These are phyloP conservation scores for Candida khao-thaluensis DNA, from an alignment of 805 yeast genomes.

Conservation along the genomic window DNA sequence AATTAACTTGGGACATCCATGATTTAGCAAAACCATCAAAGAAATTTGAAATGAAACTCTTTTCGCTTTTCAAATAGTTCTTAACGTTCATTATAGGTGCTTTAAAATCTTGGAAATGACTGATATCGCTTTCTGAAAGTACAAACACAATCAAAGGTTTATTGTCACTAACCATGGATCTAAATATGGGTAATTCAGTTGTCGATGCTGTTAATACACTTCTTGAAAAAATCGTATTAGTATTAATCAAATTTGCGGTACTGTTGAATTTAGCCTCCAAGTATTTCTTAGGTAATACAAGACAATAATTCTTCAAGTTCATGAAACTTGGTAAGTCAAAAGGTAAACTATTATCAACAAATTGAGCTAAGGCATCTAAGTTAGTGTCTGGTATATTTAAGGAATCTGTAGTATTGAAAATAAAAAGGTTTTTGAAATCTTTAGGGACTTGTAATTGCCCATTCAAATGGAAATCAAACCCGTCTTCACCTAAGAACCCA, in stretches of 20 bases:
- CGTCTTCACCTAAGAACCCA: conserved; percentile 11
- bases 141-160: conserved; percentile 40
- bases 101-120: conserved; percentile 9
- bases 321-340: conserved; percentile 37
- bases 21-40: conserved; percentile 43
- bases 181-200: conserved; percentile 25
- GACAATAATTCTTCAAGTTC: conserved; percentile 35
- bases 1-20: conserved; percentile 36
- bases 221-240: conserved; percentile 14
- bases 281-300: conserved; percentile 35
- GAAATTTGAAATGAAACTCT: conserved; percentile 25
- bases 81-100: conserved; percentile 23
- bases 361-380: conserved; percentile 19
- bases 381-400: conserved; percentile 6
- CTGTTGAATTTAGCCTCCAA: conserved; percentile 11
- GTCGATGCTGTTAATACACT: conserved; percentile 14
- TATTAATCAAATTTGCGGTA: conserved; percentile 2
- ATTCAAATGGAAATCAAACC: conserved; percentile 10
- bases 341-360: conserved; percentile 34
- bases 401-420: conserved; percentile 33
- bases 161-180: conserved; percentile 20
- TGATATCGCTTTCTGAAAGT: conserved; percentile 16
- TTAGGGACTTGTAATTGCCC: conserved; percentile 30
- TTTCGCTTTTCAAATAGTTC: conserved; percentile 18
- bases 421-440: conserved; percentile 32